Conservation (phyloP, 345 rosid genomes). For the rapeseed (Brassica napus) region Da-Ae NC_063446.1:25831501-25832000, state of each 20-base stretch:
- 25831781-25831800: not conserved
- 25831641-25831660: constrained; percentile 97
- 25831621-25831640: constrained; percentile 61
- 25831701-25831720: accelerated
- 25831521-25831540: not conserved
- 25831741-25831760: not conserved
- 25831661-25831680: constrained; percentile 99
- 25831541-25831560: not conserved
- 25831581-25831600: not conserved
- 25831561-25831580: not conserved
- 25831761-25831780: not conserved
- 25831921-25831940: not conserved
- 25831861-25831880: not conserved
- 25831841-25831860: not conserved
- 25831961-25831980: too few relatives aligned
- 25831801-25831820: not conserved
- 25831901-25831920: not conserved
- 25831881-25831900: not conserved
- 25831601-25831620: not conserved
- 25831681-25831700: constrained; percentile 98
- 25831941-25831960: too few relatives aligned
- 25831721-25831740: too few relatives aligned
- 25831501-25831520: not conserved
- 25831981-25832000: too few relatives aligned
- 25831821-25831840: not conserved